Percentiles rank a stretch among this genome's conserved stretches.
These are phyloP conservation scores for Calonectria ilicicola DNA, from an alignment of 2,329 filamentous ascomycete genomes.

Conservation along the genomic window DNA sequence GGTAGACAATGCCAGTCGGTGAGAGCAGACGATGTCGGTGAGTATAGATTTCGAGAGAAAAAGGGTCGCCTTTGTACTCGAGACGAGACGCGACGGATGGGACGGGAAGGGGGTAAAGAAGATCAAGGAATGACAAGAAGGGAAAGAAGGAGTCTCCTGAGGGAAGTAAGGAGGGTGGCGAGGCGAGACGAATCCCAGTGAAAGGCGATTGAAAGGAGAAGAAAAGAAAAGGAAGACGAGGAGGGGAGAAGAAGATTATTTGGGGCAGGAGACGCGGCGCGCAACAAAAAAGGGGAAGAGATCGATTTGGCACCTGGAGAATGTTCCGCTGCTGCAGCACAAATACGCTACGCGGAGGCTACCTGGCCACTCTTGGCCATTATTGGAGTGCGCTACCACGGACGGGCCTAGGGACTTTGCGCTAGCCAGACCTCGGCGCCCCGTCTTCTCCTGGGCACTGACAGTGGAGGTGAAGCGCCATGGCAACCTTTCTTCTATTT, in stretches of 20 bases:
- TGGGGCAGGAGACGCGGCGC: constrained; percentile 38
- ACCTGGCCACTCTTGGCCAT: constrained; percentile 4
- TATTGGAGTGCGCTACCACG: constrained; percentile 18
- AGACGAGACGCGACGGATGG: constrained; percentile 41
- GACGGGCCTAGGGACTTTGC: constrained; percentile 19
- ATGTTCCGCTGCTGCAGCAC: constrained; percentile 13
- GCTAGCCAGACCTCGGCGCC: constrained; percentile 13
- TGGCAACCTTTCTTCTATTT: neutral
- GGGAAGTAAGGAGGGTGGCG: constrained; percentile 31
- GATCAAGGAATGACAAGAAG: constrained; percentile 53
- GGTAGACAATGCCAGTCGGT: constrained; percentile 24
- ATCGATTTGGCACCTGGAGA: constrained; percentile 31
- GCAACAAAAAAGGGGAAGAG: constrained; percentile 52
- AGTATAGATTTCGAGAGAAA: neutral
- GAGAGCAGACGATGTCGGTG: constrained; percentile 10
- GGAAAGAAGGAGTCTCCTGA: constrained; percentile 39
- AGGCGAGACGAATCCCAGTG: constrained; percentile 31
- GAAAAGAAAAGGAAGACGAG: constrained; percentile 44
- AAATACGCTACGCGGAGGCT: constrained; percentile 10
- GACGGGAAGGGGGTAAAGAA: constrained; percentile 37
- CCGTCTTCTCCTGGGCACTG: neutral
- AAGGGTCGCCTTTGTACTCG: neutral
- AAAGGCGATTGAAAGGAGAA: constrained; percentile 39
- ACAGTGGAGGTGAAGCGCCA: constrained; percentile 8
- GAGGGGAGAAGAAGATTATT: constrained; percentile 44